Conservation (phyloP, 192 early-diverging fungal species). For the Podila horticola region DNA sequence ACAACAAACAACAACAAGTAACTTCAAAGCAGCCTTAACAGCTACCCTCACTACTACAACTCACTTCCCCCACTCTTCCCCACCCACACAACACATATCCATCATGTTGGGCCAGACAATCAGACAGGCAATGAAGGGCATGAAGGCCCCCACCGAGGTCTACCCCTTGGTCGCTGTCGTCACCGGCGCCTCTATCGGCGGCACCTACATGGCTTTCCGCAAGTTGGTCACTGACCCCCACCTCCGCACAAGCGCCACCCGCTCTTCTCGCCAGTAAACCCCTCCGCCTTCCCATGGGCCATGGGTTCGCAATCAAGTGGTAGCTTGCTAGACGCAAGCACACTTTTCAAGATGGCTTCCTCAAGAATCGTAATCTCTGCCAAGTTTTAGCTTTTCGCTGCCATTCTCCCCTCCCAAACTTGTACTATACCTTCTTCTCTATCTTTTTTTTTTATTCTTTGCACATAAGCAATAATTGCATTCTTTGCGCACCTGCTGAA, state of each 20-base stretch:
- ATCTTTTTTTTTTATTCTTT: not conserved
- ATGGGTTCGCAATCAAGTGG: not conserved
- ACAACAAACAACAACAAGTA: constrained; percentile 9
- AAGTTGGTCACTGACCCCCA: constrained; percentile 49
- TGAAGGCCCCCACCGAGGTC: constrained; percentile 49
- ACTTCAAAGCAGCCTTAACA: constrained; percentile 6
- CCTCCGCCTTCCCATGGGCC: no score
- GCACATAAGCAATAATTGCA: not conserved
- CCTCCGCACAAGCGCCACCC: constrained; percentile 24
- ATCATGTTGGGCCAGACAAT: constrained; percentile 39
- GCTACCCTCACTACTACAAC: constrained; percentile 10
- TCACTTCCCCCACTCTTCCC: not conserved
- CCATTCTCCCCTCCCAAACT: not conserved
- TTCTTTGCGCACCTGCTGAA: no score
- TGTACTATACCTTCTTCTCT: not conserved
- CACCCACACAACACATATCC: constrained; percentile 15
- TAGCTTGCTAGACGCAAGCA: no score
- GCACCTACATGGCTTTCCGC: constrained; percentile 48
- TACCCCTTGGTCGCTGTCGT: constrained; percentile 46
- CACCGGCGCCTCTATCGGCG: constrained; percentile 41
- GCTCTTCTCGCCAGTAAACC: constrained; percentile 6
- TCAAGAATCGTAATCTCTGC: constrained; percentile 4
- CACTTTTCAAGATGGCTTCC: no score
- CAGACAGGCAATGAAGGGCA: constrained; percentile 26
- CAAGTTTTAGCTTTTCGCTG: not conserved